phyloP scores from a whole-genome alignment of 371 early-diverging fungal species.

The Mucor indicus region DNA sequence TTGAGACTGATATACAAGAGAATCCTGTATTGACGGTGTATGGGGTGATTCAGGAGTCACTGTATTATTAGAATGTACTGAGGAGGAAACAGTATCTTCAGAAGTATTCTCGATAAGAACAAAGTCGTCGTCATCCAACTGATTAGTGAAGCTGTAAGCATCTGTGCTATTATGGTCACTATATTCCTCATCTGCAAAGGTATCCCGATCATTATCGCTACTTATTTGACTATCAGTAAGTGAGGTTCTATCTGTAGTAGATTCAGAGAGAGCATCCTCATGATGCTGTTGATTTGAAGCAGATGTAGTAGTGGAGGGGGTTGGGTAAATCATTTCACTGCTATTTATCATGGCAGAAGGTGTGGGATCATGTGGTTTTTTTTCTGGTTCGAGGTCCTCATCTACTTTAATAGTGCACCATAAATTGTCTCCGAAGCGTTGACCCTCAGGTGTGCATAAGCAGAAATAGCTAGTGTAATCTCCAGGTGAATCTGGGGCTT shows the following conservation, averaged over 20 bases:
- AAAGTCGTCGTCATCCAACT: constrained; percentile 8
- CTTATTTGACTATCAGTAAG: constrained; percentile 14
- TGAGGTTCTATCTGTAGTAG: not conserved
- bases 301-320: constrained; percentile 2
- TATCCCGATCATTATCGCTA: not conserved
- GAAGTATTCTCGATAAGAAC: not conserved
- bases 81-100: not conserved
- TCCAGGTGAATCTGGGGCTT: constrained; percentile 62
- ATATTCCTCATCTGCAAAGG: not conserved
- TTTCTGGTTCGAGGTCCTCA: constrained; percentile 9
- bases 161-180: not conserved
- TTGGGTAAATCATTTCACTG: constrained; percentile 12
- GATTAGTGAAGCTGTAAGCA: not conserved
- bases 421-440: constrained; percentile 62
- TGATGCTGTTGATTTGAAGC: not conserved
- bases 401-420: constrained; percentile 68
- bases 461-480: constrained; percentile 66
- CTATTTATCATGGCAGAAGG: constrained; percentile 1
- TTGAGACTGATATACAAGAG: constrained; percentile 13
- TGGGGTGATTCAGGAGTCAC: not conserved
- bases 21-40: not conserved
- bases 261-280: not conserved
- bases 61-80: not conserved
- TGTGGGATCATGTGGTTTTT: not conserved
- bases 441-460: constrained; percentile 54